These are phyloP conservation scores for Leccinum incarnatum DNA, from an alignment of 768 basidiomycete species.

Conservation along the genomic window DNA sequence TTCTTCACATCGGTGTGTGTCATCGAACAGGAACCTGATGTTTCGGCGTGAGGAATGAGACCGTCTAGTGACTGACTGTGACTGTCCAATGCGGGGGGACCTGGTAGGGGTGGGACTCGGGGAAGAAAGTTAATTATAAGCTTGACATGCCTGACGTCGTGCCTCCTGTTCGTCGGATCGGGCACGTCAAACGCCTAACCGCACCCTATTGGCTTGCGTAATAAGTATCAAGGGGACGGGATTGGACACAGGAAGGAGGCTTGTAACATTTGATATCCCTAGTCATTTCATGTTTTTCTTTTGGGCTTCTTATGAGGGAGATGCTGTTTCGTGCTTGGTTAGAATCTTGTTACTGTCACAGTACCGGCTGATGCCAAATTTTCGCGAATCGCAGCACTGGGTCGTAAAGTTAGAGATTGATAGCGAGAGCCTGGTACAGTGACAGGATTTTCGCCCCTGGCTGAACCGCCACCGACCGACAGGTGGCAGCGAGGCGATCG, in stretches of 20 bases:
- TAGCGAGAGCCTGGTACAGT: neutral
- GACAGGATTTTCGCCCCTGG: neutral
- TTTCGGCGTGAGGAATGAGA: neutral
- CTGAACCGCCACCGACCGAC: too few species aligned
- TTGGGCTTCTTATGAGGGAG: neutral
- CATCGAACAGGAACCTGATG: neutral
- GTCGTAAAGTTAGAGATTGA: neutral
- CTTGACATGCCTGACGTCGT: neutral
- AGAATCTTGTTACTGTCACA: too few species aligned
- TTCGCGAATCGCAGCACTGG: neutral
- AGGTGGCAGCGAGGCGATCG: neutral
- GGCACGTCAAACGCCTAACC: neutral
- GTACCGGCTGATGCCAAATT: too few species aligned
- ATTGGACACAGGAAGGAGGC: too few species aligned
- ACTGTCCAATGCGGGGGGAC: neutral
- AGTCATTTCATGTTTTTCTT: neutral
- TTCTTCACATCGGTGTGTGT: slow-evolving; percentile 1
- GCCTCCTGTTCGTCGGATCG: neutral
- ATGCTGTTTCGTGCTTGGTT: too few species aligned
- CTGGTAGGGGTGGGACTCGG: neutral
- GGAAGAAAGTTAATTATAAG: neutral
- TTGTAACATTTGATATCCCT: too few species aligned
- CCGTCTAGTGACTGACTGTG: neutral
- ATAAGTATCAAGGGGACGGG: neutral
- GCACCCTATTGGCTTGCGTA: neutral